Percentiles rank a stretch among this genome's conserved stretches.
Conservation (phyloP, 148 eudicot genomes). For the Cornus florida region DNA sequence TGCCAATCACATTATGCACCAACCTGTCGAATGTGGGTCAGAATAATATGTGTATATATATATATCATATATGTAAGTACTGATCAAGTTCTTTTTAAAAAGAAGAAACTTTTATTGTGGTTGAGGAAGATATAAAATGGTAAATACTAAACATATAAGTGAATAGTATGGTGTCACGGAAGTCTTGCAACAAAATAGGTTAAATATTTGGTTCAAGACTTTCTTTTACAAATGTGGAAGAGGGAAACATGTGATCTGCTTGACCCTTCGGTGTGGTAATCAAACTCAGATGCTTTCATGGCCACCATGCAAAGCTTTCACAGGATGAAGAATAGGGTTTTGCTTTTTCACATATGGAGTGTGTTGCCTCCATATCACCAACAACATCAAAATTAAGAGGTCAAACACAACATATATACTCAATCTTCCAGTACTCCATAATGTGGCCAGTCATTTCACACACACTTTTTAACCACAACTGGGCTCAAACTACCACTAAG, state of each 20-base stretch:
- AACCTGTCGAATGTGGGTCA: neutral
- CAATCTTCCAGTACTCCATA: no score
- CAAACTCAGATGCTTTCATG: neutral
- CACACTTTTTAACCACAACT: no score
- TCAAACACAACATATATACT: no score
- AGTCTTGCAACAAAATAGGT: neutral
- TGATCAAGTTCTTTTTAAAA: neutral
- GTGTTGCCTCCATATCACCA: no score
- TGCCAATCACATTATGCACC: neutral
- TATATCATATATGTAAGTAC: no score
- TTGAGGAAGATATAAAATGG: neutral
- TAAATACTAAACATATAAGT: neutral
- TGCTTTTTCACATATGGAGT: neutral
- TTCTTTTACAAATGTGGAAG: neutral
- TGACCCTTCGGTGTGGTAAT: slow-evolving; percentile 6
- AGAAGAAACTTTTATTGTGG: neutral
- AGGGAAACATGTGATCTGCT: neutral
- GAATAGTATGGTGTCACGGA: neutral
- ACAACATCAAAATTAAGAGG: no score
- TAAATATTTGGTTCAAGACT: neutral
- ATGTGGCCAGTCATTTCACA: no score
- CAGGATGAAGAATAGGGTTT: neutral
- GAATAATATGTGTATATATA: neutral
- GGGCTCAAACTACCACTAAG: no score
- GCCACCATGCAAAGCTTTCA: neutral